Evolutionary conservation across 257 asterid species (phyloP).

Genomic region (Solanum pinnatisectum): DNA sequence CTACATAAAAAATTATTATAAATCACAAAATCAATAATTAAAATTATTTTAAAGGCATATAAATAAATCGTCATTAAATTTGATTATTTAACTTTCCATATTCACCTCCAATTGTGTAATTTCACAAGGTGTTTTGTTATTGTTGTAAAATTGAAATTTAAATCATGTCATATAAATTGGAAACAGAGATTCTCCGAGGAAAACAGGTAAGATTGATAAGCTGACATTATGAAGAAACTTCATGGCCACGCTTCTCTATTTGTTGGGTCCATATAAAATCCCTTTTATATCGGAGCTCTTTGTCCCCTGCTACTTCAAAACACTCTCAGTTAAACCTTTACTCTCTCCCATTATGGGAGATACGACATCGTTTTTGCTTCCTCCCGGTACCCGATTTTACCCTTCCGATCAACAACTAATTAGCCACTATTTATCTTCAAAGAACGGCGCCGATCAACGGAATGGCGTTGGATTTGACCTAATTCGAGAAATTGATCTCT

Average conservation of each 20-base stretch:
- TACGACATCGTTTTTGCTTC: slow-evolving; percentile 7
- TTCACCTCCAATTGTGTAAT: neutral
- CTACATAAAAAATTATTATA: neutral
- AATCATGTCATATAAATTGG: neutral
- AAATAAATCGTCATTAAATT: neutral
- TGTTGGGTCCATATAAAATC: neutral
- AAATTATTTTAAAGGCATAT: neutral
- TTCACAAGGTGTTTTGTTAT: too few species aligned
- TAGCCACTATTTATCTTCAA: slow-evolving; percentile 22
- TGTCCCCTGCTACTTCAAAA: neutral
- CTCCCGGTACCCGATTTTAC: slow-evolving; percentile 26
- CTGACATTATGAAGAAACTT: neutral
- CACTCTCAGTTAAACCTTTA: neutral
- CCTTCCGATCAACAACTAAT: slow-evolving; percentile 33
- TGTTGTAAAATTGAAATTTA: rapidly evolving
- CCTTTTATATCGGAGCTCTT: neutral
- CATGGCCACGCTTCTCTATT: neutral
- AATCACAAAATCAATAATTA: neutral
- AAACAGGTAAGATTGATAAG: neutral
- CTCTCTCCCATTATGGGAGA: slow-evolving; percentile 17
- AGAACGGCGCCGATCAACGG: slow-evolving; percentile 3
- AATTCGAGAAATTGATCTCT: slow-evolving; percentile 25
- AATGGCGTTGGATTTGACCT: slow-evolving; percentile 2
- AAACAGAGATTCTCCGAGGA: rapidly evolving
- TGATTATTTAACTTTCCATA: neutral